These are phyloP conservation scores for Dryas drummondii DNA, from an alignment of 306 rosid genomes.

Conservation along the genomic window DNA sequence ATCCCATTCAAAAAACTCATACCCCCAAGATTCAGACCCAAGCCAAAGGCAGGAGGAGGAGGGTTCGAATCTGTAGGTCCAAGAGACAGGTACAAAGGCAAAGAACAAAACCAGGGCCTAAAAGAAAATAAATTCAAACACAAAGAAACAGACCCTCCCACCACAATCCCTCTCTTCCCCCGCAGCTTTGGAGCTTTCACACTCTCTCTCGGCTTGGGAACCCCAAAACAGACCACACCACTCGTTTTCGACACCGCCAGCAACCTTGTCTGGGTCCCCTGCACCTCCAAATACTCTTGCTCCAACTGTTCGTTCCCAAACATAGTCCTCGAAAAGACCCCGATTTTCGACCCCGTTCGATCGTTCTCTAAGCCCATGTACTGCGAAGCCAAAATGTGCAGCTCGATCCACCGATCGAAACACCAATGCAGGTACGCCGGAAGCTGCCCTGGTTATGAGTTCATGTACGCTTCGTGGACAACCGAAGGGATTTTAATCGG, in stretches of 20 bases:
- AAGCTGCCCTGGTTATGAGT: neutral
- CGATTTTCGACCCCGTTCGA: neutral
- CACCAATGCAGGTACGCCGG: no score
- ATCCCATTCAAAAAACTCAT: neutral
- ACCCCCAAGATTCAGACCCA: neutral
- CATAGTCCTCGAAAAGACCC: neutral
- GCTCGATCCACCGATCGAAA: neutral
- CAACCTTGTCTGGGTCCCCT: constrained; percentile 9
- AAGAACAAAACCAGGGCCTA: neutral
- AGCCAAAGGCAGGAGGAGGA: neutral
- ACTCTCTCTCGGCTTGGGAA: constrained; percentile 9
- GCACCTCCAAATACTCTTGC: neutral
- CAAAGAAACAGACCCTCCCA: neutral
- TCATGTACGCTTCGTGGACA: neutral
- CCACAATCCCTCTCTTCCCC: neutral
- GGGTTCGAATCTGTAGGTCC: neutral
- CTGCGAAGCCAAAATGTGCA: neutral
- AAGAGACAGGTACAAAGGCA: neutral
- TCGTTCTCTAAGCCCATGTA: neutral
- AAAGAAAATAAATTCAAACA: neutral
- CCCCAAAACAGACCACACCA: neutral
- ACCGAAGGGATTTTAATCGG: neutral
- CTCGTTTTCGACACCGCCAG: neutral
- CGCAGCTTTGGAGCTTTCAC: neutral
- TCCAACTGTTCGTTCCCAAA: neutral